These are phyloP conservation scores for Knufia petricola DNA, from an alignment of 2,329 filamentous ascomycete species.

Conservation along the genomic window DNA sequence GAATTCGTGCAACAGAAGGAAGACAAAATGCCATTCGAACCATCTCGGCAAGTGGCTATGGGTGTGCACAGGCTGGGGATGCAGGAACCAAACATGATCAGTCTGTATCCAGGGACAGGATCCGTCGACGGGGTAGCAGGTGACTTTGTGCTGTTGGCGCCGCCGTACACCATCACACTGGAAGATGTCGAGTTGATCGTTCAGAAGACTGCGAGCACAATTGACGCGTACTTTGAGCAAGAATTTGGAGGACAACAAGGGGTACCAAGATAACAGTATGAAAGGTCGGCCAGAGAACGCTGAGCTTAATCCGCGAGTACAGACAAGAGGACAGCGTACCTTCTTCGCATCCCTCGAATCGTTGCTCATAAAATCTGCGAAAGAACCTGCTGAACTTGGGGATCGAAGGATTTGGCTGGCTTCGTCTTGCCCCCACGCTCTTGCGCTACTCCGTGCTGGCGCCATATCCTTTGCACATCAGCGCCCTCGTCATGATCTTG, in stretches of 20 bases:
- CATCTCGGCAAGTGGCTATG: conserved; percentile 33
- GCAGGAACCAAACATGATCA: conserved; percentile 25
- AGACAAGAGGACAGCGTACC: background rate
- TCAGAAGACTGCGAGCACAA: conserved; percentile 41
- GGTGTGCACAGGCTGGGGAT: conserved; percentile 39
- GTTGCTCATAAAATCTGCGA: conserved; percentile 36
- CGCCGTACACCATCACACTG: conserved; percentile 43
- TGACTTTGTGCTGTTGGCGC: conserved; percentile 46
- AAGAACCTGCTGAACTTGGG: conserved; percentile 35
- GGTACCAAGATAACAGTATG: too few species aligned
- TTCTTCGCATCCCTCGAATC: background rate
- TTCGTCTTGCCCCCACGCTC: conserved; percentile 12
- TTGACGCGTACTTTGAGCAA: conserved; percentile 29
- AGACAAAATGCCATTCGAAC: conserved; percentile 46
- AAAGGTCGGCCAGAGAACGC: background rate
- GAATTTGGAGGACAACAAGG: background rate
- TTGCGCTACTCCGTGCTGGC: conserved; percentile 33
- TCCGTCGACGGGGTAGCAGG: conserved; percentile 42
- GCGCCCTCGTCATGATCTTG: conserved; percentile 16
- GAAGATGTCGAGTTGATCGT: conserved; percentile 42
- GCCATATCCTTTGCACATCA: conserved; percentile 29
- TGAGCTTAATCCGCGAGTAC: too few species aligned
- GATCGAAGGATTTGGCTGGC: conserved; percentile 23
- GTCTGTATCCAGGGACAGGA: conserved; percentile 44
- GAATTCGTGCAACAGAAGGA: conserved; percentile 49